These are phyloP conservation scores for Lipomyces sp. DNA, from an alignment of 805 yeast species.

Conservation along the genomic window DNA sequence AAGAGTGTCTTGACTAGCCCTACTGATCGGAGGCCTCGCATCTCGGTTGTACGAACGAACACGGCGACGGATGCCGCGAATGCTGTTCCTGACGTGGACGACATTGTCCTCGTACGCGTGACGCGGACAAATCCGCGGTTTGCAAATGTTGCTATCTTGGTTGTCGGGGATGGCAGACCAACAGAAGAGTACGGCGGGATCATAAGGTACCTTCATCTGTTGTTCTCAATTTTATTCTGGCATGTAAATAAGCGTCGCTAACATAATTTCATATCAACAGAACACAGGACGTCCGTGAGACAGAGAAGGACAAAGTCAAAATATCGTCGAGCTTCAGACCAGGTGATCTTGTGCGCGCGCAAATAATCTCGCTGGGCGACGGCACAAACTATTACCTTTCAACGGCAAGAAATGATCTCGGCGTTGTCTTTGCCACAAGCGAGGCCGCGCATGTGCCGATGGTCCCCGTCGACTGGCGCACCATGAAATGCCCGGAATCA, in stretches of 20 bases:
- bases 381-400: constrained; percentile 85
- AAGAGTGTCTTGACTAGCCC: no score
- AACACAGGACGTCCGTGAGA: constrained; percentile 82
- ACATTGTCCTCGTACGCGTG: constrained; percentile 73
- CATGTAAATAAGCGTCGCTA: not conserved
- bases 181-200: constrained; percentile 32
- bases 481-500: constrained; percentile 75
- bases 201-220: constrained; percentile 22
- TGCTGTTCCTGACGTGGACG: constrained; percentile 73
- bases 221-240: not conserved
- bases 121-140: constrained; percentile 63
- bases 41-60: constrained; percentile 36
- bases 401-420: constrained; percentile 87
- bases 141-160: constrained; percentile 73
- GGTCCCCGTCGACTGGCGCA: constrained; percentile 94
- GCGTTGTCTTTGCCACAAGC: constrained; percentile 82
- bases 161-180: constrained; percentile 51
- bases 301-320: constrained; percentile 84
- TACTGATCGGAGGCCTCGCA: constrained; percentile 29
- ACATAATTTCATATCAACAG: constrained; percentile 37
- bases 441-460: constrained; percentile 68
- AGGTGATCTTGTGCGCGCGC: constrained; percentile 86
- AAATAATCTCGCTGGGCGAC: constrained; percentile 78
- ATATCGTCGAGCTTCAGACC: constrained; percentile 78
- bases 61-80: constrained; percentile 23